Conservation (phyloP, 139 green algal genomes). For the Picochlorum sp. region DNA sequence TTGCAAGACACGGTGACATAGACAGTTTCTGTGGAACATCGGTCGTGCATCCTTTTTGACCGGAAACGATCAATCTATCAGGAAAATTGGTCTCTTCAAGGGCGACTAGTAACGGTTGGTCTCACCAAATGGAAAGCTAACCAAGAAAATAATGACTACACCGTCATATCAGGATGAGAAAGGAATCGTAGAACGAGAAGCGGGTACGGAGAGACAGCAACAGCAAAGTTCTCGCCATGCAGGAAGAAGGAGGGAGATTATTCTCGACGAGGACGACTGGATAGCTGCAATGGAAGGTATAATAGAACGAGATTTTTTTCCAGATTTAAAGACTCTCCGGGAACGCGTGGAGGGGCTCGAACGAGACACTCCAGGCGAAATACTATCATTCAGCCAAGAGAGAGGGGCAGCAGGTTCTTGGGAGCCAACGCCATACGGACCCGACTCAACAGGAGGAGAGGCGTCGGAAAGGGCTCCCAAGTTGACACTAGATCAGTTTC, state of each 20-base stretch:
- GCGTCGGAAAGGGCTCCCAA: conserved; percentile 1
- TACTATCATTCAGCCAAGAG: too few relatives aligned
- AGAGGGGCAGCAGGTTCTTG: background rate
- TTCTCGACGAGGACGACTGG: conserved; percentile 68
- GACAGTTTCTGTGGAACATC: too few relatives aligned
- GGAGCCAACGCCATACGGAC: too few relatives aligned
- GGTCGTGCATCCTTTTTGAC: too few relatives aligned
- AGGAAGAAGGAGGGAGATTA: conserved; percentile 12
- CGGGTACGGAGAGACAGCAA: conserved; percentile 10
- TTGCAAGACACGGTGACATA: too few relatives aligned
- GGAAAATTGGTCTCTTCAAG: too few relatives aligned
- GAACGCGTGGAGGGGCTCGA: conserved; percentile 80
- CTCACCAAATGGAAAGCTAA: too few relatives aligned
- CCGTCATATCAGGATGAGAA: background rate
- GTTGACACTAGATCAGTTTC: conserved; percentile 62
- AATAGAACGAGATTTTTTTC: conserved; percentile 91
- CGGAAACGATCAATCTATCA: too few relatives aligned
- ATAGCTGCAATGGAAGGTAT: conserved; percentile 66
- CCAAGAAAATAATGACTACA: too few relatives aligned
- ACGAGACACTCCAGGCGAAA: background rate
- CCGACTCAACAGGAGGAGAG: background rate
- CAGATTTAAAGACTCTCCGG: conserved; percentile 72
- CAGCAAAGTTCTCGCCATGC: conserved; percentile 15
- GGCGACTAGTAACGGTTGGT: too few relatives aligned
- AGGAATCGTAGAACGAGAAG: background rate